phyloP scores from a whole-genome alignment of 2,329 filamentous ascomycete species.

The Aspergillus quadricinctus region DNA sequence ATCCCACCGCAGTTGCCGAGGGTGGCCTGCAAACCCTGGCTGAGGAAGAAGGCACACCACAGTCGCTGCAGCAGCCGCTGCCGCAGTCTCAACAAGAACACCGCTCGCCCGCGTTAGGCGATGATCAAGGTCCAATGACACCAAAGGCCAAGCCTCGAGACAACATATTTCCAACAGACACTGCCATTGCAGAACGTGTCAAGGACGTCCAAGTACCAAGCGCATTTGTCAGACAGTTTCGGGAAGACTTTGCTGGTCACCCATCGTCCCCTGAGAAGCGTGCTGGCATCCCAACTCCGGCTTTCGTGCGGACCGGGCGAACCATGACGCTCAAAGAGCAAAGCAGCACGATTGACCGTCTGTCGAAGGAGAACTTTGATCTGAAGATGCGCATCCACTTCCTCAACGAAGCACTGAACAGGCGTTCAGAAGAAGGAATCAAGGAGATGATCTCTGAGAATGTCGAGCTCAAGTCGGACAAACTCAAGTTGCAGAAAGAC shows the following conservation, averaged over 20 bases:
- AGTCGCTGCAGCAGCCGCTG: constrained; percentile 23
- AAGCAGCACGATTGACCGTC: constrained; percentile 90
- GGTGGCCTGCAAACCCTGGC: constrained; percentile 54
- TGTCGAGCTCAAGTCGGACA: constrained; percentile 86
- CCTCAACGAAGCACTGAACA: constrained; percentile 85
- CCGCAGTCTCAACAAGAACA: constrained; percentile 19
- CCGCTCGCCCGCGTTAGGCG: constrained; percentile 32
- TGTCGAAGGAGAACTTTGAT: constrained; percentile 98
- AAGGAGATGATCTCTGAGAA: constrained; percentile 98
- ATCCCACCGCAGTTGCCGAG: constrained; percentile 39
- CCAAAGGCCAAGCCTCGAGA: constrained; percentile 60
- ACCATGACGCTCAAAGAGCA: constrained; percentile 93
- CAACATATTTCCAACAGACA: constrained; percentile 71
- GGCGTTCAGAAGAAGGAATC: constrained; percentile 89
- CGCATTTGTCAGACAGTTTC: constrained; percentile 80
- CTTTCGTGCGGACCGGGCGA: constrained; percentile 54
- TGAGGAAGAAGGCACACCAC: constrained; percentile 50
- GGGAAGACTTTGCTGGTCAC: constrained; percentile 60
- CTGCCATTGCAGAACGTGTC: constrained; percentile 80
- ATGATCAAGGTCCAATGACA: constrained; percentile 57
- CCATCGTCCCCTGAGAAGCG: constrained; percentile 59
- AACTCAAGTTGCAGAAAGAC: constrained; percentile 85
- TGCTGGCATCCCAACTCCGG: constrained; percentile 47
- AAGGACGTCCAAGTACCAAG: constrained; percentile 88
- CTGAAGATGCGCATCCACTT: constrained; percentile 97